Evolutionary conservation across 495 filamentous ascomycete genomes (phyloP), one percentile per base, ranked within the genome.

Genomic region (Aspergillus indologenus): DNA sequence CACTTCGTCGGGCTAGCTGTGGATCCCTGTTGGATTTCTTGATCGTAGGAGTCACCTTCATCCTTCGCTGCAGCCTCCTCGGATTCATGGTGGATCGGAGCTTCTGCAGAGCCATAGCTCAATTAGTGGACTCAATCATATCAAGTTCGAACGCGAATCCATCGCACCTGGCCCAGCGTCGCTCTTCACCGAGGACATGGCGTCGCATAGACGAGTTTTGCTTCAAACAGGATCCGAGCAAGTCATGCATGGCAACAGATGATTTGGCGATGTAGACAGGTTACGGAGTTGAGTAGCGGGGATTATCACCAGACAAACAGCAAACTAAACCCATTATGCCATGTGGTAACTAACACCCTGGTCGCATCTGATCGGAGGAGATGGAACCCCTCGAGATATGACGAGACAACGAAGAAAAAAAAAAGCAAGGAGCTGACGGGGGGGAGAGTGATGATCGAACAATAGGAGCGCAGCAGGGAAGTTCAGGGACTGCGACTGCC

Each of bases 1-100:
- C 83, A 85, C 69, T 76, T 70, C 1, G 68, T 65, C 48, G 71
- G 72, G 14, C 68, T 65, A 14, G 56, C 22, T 53, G 50, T 52
- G 7, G 66, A 53, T 34, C 34, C 46, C 15, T 62, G 24, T 29
- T 68, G 59, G 26, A 62, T 59, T 23, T 58, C 62, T 47, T 59
- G 66, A 20, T 74, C 68, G 34, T 58, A 59, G 55, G 57, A 53
- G 58, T 60, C 61, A 49, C 51, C 42, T 17, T 60, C 63, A 51
- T 49, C 59, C 34, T 56, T 61, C 3, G 58, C 31, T 17, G 45
- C n/a, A n/a, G n/a, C 31, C 18, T 48, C 46, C 5, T 64, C 56
- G 24, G 53, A 31, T 34, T 68, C 63, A 62, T 45, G 63, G 59
- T 26, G 63, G 61, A 52, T 53, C 54, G 52, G 54, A 58, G 45